These are phyloP conservation scores for Ustilago trichophora DNA, from an alignment of 1,284 basidiomycete genomes.

Conservation along the genomic window DNA sequence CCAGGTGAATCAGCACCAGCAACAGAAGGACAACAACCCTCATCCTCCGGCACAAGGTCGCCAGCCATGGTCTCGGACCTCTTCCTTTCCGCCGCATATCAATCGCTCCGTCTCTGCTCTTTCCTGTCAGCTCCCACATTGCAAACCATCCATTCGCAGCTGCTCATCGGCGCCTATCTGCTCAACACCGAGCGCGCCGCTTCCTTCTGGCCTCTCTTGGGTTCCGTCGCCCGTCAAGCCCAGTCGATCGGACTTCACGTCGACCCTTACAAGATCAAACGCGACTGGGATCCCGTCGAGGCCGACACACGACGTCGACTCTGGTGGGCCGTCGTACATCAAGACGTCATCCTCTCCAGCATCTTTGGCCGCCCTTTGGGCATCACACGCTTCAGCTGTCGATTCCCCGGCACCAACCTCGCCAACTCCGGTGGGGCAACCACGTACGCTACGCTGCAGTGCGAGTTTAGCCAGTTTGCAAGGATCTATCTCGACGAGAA, in stretches of 20 bases:
- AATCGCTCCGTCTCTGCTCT: slow-evolving; percentile 40
- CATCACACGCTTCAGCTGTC: slow-evolving; percentile 33
- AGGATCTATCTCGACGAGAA: slow-evolving; percentile 34
- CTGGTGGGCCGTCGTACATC: slow-evolving; percentile 48
- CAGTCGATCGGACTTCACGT: slow-evolving; percentile 45
- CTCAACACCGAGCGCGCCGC: slow-evolving; percentile 43
- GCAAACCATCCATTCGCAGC: slow-evolving; percentile 49
- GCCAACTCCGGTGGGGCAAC: too few species aligned
- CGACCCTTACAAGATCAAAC: slow-evolving; percentile 37
- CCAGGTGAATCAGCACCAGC: not conserved
- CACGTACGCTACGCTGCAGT: slow-evolving; percentile 34
- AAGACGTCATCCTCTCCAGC: slow-evolving; percentile 38
- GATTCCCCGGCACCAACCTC: slow-evolving; percentile 21
- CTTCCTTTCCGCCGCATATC: slow-evolving; percentile 43
- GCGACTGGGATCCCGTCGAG: slow-evolving; percentile 33
- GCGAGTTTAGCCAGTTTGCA: slow-evolving; percentile 35
- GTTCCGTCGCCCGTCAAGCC: slow-evolving; percentile 40
- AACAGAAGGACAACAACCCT: not conserved
- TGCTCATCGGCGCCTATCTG: slow-evolving; percentile 41
- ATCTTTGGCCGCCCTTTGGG: slow-evolving; percentile 48
- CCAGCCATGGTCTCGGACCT: slow-evolving; percentile 42
- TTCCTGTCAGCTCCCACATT: slow-evolving; percentile 41
- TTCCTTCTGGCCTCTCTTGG: slow-evolving; percentile 44
- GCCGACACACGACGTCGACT: slow-evolving; percentile 32
- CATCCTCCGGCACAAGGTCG: not conserved